Percentiles rank a stretch among this genome's conserved stretches.
Conservation (phyloP, 768 basidiomycete genomes). For the Lentinula boryana region DNA sequence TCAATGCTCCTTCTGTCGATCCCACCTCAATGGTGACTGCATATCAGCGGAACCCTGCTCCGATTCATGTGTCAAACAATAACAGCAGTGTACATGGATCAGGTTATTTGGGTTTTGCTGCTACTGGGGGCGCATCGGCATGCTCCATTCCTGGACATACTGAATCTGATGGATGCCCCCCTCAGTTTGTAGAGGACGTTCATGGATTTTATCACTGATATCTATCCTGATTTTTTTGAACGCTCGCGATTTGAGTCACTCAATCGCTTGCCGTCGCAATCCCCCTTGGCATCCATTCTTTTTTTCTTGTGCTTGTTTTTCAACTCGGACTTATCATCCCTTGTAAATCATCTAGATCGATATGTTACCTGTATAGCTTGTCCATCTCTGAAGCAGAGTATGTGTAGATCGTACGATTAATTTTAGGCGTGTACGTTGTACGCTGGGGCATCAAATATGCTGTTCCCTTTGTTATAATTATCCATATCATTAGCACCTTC, state of each 20-base stretch:
- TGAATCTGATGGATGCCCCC: background rate
- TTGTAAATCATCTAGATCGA: background rate
- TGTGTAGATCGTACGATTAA: background rate
- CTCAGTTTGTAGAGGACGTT: background rate
- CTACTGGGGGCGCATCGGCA: background rate
- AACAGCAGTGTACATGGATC: background rate
- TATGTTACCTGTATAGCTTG: background rate
- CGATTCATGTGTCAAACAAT: background rate
- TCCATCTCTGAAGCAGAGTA: background rate
- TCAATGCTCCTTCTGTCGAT: constrained; percentile 24
- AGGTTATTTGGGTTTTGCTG: background rate
- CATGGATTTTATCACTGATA: constrained; percentile 1
- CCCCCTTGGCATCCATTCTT: background rate
- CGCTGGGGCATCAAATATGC: background rate
- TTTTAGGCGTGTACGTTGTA: background rate
- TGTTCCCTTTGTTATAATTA: background rate
- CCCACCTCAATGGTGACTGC: background rate
- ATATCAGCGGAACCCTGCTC: background rate
- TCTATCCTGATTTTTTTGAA: background rate
- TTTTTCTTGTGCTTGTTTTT: background rate
- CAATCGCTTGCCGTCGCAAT: background rate
- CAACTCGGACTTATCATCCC: background rate
- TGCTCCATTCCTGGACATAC: background rate
- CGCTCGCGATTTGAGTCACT: background rate
- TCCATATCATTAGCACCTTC: background rate